Percentiles rank a stretch among this genome's conserved stretches.
phyloP scores from a whole-genome alignment of 495 filamentous ascomycete species.

The Polyplosphaeria fusca region DNA sequence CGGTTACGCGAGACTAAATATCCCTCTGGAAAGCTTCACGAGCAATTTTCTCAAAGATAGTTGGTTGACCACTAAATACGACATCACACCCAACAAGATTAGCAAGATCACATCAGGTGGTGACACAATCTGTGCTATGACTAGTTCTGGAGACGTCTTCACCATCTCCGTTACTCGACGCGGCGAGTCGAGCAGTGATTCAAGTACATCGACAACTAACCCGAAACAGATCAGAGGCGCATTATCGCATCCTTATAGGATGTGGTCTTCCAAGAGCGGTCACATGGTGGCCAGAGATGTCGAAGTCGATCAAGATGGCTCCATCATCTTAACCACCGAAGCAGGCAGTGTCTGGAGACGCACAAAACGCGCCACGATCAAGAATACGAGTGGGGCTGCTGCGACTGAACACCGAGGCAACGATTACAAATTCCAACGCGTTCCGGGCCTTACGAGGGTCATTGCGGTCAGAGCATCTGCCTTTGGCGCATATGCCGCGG shows the following conservation, averaged over 20 bases:
- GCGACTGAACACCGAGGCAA: conserved; percentile 57
- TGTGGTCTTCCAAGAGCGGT: conserved; percentile 77
- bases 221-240: conserved; percentile 79
- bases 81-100: conserved; percentile 60
- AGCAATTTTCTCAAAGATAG: conserved; percentile 63
- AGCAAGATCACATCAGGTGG: conserved; percentile 76
- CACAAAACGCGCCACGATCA: conserved; percentile 73
- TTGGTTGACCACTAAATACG: conserved; percentile 66
- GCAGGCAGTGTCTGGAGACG: conserved; percentile 90
- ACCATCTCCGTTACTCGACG: conserved; percentile 69
- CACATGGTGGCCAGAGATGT: conserved; percentile 85
- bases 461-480: conserved; percentile 79
- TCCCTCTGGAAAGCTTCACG: conserved; percentile 70
- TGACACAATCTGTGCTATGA: conserved; percentile 84
- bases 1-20: conserved; percentile 80
- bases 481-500: conserved; percentile 83
- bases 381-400: conserved; percentile 59
- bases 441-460: conserved; percentile 81
- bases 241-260: conserved; percentile 66
- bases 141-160: conserved; percentile 78
- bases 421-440: conserved; percentile 88
- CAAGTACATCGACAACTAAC: conserved; percentile 76
- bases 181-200: conserved; percentile 52
- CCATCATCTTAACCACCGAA: conserved; percentile 88
- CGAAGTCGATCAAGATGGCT: conserved; percentile 86